Conservation (phyloP, 2,329 filamentous ascomycete genomes). For the Botrytis aclada region DNA sequence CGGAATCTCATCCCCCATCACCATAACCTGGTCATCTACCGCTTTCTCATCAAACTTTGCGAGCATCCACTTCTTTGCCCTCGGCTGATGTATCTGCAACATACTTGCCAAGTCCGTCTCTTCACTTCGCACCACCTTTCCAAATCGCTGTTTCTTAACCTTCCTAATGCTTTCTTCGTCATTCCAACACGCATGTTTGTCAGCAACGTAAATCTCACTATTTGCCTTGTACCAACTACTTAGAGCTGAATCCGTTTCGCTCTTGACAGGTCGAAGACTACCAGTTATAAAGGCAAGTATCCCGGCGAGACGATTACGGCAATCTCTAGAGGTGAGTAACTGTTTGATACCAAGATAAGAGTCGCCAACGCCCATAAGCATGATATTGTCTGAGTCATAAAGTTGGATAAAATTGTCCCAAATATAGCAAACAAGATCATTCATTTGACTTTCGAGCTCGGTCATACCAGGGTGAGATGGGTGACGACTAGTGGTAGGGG, state of each 20-base stretch:
- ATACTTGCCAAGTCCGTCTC: constrained; percentile 51
- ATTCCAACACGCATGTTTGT: constrained; percentile 72
- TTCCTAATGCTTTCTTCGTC: constrained; percentile 58
- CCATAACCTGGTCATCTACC: constrained; percentile 21
- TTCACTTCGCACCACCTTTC: constrained; percentile 53
- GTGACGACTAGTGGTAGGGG: constrained; percentile 3
- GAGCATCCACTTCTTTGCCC: constrained; percentile 52
- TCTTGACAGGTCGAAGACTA: constrained; percentile 72
- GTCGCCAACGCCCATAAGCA: constrained; percentile 85
- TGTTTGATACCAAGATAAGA: constrained; percentile 82
- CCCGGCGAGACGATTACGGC: constrained; percentile 65
- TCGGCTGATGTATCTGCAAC: constrained; percentile 53
- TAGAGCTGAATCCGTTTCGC: constrained; percentile 70
- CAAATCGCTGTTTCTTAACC: constrained; percentile 59
- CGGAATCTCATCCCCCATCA: constrained; percentile 14
- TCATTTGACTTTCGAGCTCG: constrained; percentile 50
- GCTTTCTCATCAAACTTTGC: constrained; percentile 23
- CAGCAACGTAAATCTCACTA: constrained; percentile 74
- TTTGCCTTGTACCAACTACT: constrained; percentile 81
- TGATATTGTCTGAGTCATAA: constrained; percentile 64
- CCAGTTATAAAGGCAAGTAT: constrained; percentile 81
- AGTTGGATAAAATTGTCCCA: constrained; percentile 97
- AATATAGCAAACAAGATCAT: constrained; percentile 77
- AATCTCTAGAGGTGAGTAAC: constrained; percentile 72
- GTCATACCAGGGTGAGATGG: constrained; percentile 47